Base-by-base conservation (phyloP, 169 alveolate species). In the Plasmodium coatneyi region DNA sequence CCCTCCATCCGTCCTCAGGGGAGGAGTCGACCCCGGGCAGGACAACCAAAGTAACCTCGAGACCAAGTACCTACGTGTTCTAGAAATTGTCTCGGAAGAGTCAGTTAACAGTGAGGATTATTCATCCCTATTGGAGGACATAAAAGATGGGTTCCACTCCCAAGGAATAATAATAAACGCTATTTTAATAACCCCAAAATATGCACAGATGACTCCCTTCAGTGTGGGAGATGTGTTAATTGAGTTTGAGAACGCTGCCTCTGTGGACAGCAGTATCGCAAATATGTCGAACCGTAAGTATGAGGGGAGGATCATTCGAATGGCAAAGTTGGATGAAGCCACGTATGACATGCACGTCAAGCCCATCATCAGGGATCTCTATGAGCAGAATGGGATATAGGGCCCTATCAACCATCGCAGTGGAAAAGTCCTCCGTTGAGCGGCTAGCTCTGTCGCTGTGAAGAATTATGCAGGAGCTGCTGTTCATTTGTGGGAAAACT, bases 221-320 rank as follows among this genome's bases (percentile, higher is more conserved):
- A 89, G 66, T 60, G 82, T 92, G 22, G 97, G 97, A n/a, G 97
- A 96, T 52, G 95, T 96, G 34, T 41, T 96, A 0, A 92, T 96
- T 2, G 97, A 96, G 79, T 96, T 96, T 72, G 96, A 92, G 56
- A 92, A 79, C 78, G 49, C 92, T 28, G 86, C 90, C n/a, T 82
- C 97, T 32, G 96, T 96, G 19, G 84, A 93, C 36, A 93, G 95
- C 41, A 93, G 96, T 46, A 96, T 96, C 9, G 93, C 86, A 5
- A 95, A 95, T 74, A 96, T 96, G 97, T 91, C 95, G 2, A 91
- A 83, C 79, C 74, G 97, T 71, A 96, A 96, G 71, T 96, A 96
- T 84, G 97, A 96, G 41, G 95, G 95, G 14, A 66, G 96, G 49
- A 71, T 79, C n/a, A 95, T 96, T 28, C 92, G 95, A 19, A 90